Base-by-base conservation (phyloP, 371 early-diverging fungal species). In the Thermomucor indicae-seudaticae region DNA sequence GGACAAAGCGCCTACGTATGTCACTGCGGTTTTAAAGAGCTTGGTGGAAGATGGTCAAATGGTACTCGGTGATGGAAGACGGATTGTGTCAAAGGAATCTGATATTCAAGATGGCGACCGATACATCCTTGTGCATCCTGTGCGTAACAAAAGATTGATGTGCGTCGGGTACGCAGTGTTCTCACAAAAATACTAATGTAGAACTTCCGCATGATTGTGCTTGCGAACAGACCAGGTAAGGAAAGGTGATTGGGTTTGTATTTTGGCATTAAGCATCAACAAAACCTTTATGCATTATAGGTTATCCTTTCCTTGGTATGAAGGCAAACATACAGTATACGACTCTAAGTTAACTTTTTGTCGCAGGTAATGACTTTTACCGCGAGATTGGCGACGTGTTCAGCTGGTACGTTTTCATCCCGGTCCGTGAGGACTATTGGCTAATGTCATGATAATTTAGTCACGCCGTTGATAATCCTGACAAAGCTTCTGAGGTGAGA, bases 1-100 rank as follows among this genome's bases (percentile, higher is more conserved):
- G 0, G 92, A 92, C 55, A 92, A 92, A 57, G 92, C 90, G 0
- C 90, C 92, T 3, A 88, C 88, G 2, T 85, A 91, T 62, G 90
- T 92, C 16, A 89, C 90, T 11, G 81, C 86, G 12, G 82, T 90
- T 2, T 70, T 92, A 14, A 89, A 89, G 60, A 81, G 83, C 57
- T 65, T 92, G 48, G 76, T 89, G 1, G 91, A 91, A 61, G 88
- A 89, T 58, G 90, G 91, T n/a, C 87, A 90, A 47, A 89, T 92
- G 91, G 84, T 86, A 3, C 62, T 92, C 32, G 78, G 83, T 11
- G 92, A 92, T 62, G 92, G 92, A 23, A 76, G 92, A 19, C 81
- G 89, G 16, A 86, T 92, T 40, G 78, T 87, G 4, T 70, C 75
- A 5, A 75, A 71, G 22, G 67, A 68, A 40, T 55, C 65, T 2